Conservation (phyloP, 108 stramenopile genomes). For the Phaeodactylum tricornutum region DNA sequence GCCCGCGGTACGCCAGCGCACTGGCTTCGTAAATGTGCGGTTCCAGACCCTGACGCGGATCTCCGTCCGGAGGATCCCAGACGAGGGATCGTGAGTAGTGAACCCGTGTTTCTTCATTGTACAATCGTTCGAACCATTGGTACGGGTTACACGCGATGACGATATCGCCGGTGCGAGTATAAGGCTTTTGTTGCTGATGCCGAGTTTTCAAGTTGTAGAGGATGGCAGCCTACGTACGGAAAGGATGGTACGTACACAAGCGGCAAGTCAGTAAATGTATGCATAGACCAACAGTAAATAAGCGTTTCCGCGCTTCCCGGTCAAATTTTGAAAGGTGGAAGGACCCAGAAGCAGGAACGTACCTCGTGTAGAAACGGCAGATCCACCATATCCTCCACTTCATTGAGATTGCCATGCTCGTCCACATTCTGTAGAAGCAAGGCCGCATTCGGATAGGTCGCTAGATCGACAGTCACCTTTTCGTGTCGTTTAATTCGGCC, state of each 20-base stretch:
- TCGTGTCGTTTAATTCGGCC: conserved; percentile 42
- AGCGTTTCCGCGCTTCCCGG: not conserved
- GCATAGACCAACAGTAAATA: no score
- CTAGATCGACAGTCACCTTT: conserved; percentile 28
- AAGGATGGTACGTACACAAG: not conserved
- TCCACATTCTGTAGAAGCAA: conserved; percentile 75
- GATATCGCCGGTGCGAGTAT: conserved; percentile 91
- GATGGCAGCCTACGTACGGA: conserved; percentile 51
- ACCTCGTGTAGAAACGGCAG: conserved; percentile 86
- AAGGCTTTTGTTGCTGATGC: conserved; percentile 60
- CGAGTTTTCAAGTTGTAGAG: conserved; percentile 79
- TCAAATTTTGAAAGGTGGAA: not conserved
- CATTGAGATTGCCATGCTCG: conserved; percentile 23
- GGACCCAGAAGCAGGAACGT: conserved; percentile 5
- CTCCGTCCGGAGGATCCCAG: conserved; percentile 28
- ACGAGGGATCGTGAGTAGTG: conserved; percentile 61
- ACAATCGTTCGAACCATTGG: conserved; percentile 69
- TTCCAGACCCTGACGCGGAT: conserved; percentile 25
- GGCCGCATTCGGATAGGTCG: conserved; percentile 35
- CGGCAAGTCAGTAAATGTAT: not conserved
- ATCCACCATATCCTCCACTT: conserved; percentile 76
- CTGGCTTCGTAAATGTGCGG: conserved; percentile 82
- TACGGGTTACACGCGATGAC: conserved; percentile 95
- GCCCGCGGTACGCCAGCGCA: conserved; percentile 58
- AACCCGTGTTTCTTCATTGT: conserved; percentile 52